phyloP scores from a whole-genome alignment of 805 yeast species.

The Candida pseudoglaebosa region DNA sequence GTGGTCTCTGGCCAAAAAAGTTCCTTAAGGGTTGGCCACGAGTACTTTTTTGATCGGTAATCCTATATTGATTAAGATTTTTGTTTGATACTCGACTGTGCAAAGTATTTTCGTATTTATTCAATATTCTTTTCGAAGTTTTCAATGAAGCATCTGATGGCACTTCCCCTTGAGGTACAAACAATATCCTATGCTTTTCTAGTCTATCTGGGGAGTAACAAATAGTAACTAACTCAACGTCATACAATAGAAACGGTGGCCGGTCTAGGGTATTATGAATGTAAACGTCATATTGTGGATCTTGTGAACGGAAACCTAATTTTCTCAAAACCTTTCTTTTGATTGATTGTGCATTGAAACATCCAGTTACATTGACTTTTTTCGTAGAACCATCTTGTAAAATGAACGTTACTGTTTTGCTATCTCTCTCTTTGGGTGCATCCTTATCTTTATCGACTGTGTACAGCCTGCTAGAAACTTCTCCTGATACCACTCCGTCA shows the following conservation, averaged over 20 bases:
- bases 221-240: slow-evolving; percentile 76
- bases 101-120: slow-evolving; percentile 22
- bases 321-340: slow-evolving; percentile 64
- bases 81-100: slow-evolving; percentile 11
- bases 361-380: slow-evolving; percentile 67
- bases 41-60: slow-evolving; percentile 15
- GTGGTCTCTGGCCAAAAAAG: slow-evolving; percentile 87
- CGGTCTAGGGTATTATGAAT: slow-evolving; percentile 26
- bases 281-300: slow-evolving; percentile 57
- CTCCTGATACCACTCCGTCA: slow-evolving; percentile 2
- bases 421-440: slow-evolving; percentile 8
- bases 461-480: not conserved
- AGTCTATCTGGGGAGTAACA: slow-evolving; percentile 71
- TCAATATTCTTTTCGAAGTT: slow-evolving; percentile 47
- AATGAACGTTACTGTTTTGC: slow-evolving; percentile 52
- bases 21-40: slow-evolving; percentile 30
- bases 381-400: slow-evolving; percentile 70
- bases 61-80: slow-evolving; percentile 19
- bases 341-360: slow-evolving; percentile 76
- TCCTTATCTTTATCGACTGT: slow-evolving; percentile 5
- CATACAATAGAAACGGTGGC: slow-evolving; percentile 49
- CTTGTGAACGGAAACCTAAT: slow-evolving; percentile 43
- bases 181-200: slow-evolving; percentile 66
- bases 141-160: slow-evolving; percentile 63
- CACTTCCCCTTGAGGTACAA: slow-evolving; percentile 58